These are phyloP conservation scores for Arabidopsis thaliana DNA, from an alignment of 345 rosid genomes.

Conservation along the genomic window DNA sequence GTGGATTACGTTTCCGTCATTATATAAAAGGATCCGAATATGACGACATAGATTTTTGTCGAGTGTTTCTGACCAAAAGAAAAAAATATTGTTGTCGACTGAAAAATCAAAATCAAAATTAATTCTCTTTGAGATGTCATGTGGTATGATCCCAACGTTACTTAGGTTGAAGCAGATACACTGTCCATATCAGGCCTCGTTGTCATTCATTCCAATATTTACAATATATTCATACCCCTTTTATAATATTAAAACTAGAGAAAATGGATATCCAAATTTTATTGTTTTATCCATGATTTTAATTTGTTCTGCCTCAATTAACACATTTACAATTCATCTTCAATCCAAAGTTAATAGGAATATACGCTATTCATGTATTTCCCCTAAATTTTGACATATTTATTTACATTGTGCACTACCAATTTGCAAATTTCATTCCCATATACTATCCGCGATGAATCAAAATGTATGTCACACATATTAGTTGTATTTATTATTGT, in stretches of 20 bases:
- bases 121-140: conserved; percentile 16
- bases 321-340: not conserved
- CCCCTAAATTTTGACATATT: not conserved
- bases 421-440: not conserved
- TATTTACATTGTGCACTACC: not conserved
- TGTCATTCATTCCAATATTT: conserved; percentile 1
- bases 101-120: conserved; percentile 7
- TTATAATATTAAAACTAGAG: not conserved
- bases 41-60: conserved; percentile 36
- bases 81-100: not conserved
- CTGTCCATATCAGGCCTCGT: conserved; percentile 25
- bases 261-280: not conserved
- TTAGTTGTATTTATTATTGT: not conserved
- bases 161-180: conserved; percentile 33
- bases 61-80: not conserved
- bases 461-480: too few relatives aligned
- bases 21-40: conserved; percentile 12
- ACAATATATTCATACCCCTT: not conserved
- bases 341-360: not conserved
- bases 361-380: not conserved
- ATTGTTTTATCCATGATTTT: not conserved
- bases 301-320: not conserved
- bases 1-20: not conserved
- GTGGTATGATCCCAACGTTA: conserved; percentile 30
- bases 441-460: too few relatives aligned